Percentiles rank a stretch among this genome's conserved stretches.
phyloP scores from a whole-genome alignment of 495 filamentous ascomycete species.

The Aspergillus leporis region DNA sequence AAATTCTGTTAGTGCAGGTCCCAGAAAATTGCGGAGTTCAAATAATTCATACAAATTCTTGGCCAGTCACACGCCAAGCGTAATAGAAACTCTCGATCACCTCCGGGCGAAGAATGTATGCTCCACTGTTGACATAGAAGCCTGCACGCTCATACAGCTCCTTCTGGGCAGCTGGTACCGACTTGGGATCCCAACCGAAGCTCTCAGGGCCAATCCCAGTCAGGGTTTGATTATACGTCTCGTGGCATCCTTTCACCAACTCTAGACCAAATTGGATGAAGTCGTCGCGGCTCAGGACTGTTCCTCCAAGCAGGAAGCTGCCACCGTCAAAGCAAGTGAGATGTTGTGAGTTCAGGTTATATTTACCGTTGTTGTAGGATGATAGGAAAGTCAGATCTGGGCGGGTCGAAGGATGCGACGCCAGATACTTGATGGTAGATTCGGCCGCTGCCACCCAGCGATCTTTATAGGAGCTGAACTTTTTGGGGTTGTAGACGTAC shows the following conservation, averaged over 20 bases:
- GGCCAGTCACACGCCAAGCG: slow-evolving; percentile 75
- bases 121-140: slow-evolving; percentile 66
- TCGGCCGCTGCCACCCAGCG: slow-evolving; percentile 79
- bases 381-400: slow-evolving; percentile 78
- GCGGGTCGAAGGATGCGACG: slow-evolving; percentile 66
- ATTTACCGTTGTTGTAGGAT: slow-evolving; percentile 55
- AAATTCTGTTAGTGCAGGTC: slow-evolving; percentile 17
- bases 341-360: slow-evolving; percentile 58
- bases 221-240: slow-evolving; percentile 66
- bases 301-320: slow-evolving; percentile 84
- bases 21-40: background rate
- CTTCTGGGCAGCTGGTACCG: slow-evolving; percentile 46
- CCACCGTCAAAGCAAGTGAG: slow-evolving; percentile 84
- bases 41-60: slow-evolving; percentile 41
- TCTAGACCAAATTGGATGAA: slow-evolving; percentile 75
- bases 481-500: slow-evolving; percentile 75
- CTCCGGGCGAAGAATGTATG: slow-evolving; percentile 78
- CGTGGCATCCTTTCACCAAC: slow-evolving; percentile 72
- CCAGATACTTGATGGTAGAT: slow-evolving; percentile 70
- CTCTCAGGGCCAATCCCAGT: slow-evolving; percentile 79
- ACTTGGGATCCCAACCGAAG: slow-evolving; percentile 66
- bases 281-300: slow-evolving; percentile 59
- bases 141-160: slow-evolving; percentile 65
- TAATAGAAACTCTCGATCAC: slow-evolving; percentile 90
- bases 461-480: slow-evolving; percentile 64